A percentile compares a stretch with the other conserved stretches of the same genome.
These are phyloP conservation scores for Misopates orontium DNA, from an alignment of 257 asterid species.

Conservation along the genomic window DNA sequence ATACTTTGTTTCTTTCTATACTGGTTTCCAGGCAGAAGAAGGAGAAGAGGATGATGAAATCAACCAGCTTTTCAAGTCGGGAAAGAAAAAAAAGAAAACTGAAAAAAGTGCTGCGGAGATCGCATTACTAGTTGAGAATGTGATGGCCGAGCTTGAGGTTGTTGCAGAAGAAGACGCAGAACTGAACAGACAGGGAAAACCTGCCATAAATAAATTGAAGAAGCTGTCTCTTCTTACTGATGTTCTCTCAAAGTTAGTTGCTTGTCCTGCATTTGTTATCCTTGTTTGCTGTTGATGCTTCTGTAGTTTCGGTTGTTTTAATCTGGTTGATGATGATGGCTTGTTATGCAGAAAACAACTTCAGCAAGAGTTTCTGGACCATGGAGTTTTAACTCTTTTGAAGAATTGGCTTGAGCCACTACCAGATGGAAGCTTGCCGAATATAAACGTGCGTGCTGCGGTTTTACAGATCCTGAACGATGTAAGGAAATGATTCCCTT, in stretches of 20 bases:
- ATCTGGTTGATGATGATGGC: constrained; percentile 25
- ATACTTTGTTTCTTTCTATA: constrained; percentile 21
- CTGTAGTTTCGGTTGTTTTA: constrained; percentile 3
- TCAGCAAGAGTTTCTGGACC: constrained; percentile 93
- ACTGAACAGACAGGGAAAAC: constrained; percentile 73
- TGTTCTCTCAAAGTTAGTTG: constrained; percentile 82
- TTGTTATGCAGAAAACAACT: constrained; percentile 78
- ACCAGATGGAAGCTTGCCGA: constrained; percentile 78
- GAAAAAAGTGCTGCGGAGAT: constrained; percentile 94
- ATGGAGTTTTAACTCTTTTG: constrained; percentile 56
- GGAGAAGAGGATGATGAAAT: constrained; percentile 90
- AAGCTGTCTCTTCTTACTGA: constrained; percentile 86
- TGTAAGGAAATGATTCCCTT: constrained; percentile 38
- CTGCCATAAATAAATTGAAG: constrained; percentile 85
- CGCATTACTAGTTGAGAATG: constrained; percentile 76
- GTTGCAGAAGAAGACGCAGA: constrained; percentile 96
- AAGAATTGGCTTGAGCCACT: constrained; percentile 69
- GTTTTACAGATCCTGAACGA: constrained; percentile 79
- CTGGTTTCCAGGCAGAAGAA: constrained; percentile 50
- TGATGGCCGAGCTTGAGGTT: constrained; percentile 93
- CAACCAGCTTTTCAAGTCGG: constrained; percentile 65
- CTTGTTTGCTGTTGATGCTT: neutral
- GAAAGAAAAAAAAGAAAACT: constrained; percentile 83
- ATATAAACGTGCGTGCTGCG: constrained; percentile 87
- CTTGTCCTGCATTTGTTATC: constrained; percentile 18